Percentiles rank a stretch among this genome's conserved stretches.
phyloP scores from a whole-genome alignment of 371 early-diverging fungal species.

The Rhizopus arrhizus region DNA sequence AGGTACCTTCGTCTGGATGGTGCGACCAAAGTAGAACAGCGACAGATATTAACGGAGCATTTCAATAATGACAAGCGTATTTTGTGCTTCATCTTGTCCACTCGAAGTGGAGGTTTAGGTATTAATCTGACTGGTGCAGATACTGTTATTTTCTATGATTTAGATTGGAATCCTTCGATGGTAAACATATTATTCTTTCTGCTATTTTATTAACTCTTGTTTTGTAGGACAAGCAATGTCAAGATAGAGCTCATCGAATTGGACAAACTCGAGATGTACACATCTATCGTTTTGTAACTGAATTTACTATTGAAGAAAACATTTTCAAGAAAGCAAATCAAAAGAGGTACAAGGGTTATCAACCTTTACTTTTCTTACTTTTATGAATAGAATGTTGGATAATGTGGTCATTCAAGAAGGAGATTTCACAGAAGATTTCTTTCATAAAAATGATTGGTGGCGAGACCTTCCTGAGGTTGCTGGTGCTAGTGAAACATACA shows the following conservation, averaged over 20 bases:
- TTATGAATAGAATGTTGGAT: slow-evolving; percentile 66
- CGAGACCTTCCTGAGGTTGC: slow-evolving; percentile 60
- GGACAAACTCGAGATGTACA: slow-evolving; percentile 93
- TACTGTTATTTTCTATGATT: slow-evolving; percentile 94
- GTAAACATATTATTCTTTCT: slow-evolving; percentile 27
- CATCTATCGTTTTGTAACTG: slow-evolving; percentile 89
- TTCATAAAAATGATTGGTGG: slow-evolving; percentile 73
- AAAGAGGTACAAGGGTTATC: slow-evolving; percentile 60
- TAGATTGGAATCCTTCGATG: slow-evolving; percentile 96
- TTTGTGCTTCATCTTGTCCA: slow-evolving; percentile 88
- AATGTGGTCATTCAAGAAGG: slow-evolving; percentile 87
- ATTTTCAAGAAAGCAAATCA: slow-evolving; percentile 83
- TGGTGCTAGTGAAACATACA: slow-evolving; percentile 28
- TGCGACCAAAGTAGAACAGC: slow-evolving; percentile 82
- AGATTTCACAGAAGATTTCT: slow-evolving; percentile 75
- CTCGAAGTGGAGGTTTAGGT: slow-evolving; percentile 96
- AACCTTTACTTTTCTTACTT: slow-evolving; percentile 3
- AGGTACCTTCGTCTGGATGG: slow-evolving; percentile 89
- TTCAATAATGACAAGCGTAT: slow-evolving; percentile 85
- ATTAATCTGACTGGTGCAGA: slow-evolving; percentile 97
- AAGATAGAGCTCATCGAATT: slow-evolving; percentile 92
- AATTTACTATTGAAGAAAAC: slow-evolving; percentile 88
- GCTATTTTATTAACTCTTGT: background rate
- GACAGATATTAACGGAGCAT: slow-evolving; percentile 83
- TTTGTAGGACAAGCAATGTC: slow-evolving; percentile 55